Evolutionary conservation across 345 rosid genomes (phyloP), one percentile per base, ranked within the genome.

Genomic region (Lepidium aucheri): DNA sequence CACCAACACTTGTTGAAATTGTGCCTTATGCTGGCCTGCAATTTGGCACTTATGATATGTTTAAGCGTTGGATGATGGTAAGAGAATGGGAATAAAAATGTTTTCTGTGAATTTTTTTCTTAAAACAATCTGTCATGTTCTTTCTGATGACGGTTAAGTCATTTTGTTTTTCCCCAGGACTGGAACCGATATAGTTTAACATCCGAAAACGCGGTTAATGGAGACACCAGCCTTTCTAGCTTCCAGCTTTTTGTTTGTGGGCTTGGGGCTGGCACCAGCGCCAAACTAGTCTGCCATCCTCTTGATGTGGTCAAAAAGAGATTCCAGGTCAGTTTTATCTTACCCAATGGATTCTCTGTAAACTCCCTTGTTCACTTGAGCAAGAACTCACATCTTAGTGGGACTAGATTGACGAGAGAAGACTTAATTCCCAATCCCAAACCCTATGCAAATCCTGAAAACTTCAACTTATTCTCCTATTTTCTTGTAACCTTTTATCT

Each of bases 271-370:
- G 97, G 99, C 36, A 90, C 99, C n/a, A 88, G 88, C 56, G 96
- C 99, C 14, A 94, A 94, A 79, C 97, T 94, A n/a, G 97, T 83
- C 59, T 90, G 99, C 50, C 99, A 94, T 83, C 99, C 99, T 44
- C 95, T 94, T 53, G 99, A 94, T 46, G 96, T 94, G 36, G 96
- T 94, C 39, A 94, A 94, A 81, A 94, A 94, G 75, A 77, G 97
- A 60, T 94, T 94, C 79, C 99, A 94, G 99, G 99, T 86, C 75
- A 43, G 71, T 63, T 4, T 7, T 53, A 18, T 38, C 10, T 32
- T 55, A 58, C 60, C 24, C 22, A 18, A 14, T 32, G 32, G 44
- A 40, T 30, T 63, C 22, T 43, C 14, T 67, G 39, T 39, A 6
- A 16, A 4, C 2, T 64, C 12, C 13, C 13, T 51, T 41, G 2